Conservation (phyloP, 768 basidiomycete species). For the Trametes cubensis region DNA sequence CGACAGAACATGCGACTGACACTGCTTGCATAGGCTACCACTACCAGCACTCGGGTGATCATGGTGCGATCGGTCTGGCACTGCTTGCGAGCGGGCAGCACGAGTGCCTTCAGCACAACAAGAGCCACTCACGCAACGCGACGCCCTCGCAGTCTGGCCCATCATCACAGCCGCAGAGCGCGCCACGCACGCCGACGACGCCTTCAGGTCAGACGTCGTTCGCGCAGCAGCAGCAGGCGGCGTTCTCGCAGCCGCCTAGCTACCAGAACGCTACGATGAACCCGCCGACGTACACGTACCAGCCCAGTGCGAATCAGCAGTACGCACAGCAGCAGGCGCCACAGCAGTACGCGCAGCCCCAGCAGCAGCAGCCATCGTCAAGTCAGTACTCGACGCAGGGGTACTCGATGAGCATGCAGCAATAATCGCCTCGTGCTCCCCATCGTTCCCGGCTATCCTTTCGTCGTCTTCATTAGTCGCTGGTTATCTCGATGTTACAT, state of each 20-base stretch:
- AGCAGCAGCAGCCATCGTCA: constrained; percentile 1
- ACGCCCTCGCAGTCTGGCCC: constrained; percentile 27
- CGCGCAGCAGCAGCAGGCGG: constrained; percentile 18
- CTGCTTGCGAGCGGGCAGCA: constrained; percentile 79
- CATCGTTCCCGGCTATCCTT: not conserved
- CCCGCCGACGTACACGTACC: constrained; percentile 21
- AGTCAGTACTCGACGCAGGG: constrained; percentile 9
- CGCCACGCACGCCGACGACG: constrained; percentile 15
- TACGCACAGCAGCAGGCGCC: constrained; percentile 13
- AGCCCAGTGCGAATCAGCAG: constrained; percentile 11
- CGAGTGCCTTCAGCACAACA: constrained; percentile 46
- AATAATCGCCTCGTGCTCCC: not conserved
- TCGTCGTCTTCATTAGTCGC: not conserved
- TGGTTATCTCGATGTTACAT: not conserved
- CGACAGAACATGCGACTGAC: constrained; percentile 10
- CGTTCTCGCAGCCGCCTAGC: constrained; percentile 19
- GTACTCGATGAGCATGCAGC: constrained; percentile 16
- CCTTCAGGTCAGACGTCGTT: constrained; percentile 14
- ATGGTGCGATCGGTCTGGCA: constrained; percentile 86
- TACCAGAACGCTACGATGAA: constrained; percentile 14
- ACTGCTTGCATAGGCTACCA: constrained; percentile 60
- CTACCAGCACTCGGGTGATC: constrained; percentile 95
- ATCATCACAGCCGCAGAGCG: constrained; percentile 8
- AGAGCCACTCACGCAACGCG: constrained; percentile 29
- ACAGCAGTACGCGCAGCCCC: constrained; percentile 9